These are phyloP conservation scores for Fusarium coicis DNA, from an alignment of 2,329 filamentous ascomycete genomes.

Conservation along the genomic window DNA sequence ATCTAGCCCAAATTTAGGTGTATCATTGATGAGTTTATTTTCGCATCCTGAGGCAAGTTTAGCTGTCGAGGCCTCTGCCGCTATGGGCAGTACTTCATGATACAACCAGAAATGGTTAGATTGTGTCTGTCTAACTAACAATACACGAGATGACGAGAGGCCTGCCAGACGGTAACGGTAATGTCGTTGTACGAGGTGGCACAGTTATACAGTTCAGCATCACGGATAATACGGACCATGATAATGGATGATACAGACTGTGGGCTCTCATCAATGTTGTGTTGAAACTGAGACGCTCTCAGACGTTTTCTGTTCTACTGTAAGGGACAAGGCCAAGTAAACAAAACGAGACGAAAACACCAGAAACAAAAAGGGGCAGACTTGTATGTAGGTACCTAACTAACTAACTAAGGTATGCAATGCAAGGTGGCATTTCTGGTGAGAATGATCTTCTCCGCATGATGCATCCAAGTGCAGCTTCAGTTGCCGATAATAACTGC, in stretches of 20 bases:
- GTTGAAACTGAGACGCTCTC: constrained; percentile 30
- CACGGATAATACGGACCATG: not conserved
- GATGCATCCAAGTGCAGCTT: not conserved
- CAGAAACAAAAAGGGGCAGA: not conserved
- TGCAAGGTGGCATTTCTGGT: constrained; percentile 2
- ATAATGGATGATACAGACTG: not conserved
- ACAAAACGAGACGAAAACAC: constrained; percentile 16
- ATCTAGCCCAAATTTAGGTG: too few species aligned
- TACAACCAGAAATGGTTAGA: not conserved
- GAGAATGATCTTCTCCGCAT: constrained; percentile 9
- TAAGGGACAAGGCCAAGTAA: constrained; percentile 3
- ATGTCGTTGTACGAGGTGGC: constrained; percentile 21
- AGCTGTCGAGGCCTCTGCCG: not conserved
- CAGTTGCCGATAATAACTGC: not conserved
- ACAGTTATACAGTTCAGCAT: not conserved
- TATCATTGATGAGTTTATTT: not conserved
- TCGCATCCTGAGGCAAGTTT: not conserved
- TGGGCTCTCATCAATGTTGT: not conserved
- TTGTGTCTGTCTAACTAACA: not conserved
- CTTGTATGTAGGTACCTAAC: not conserved
- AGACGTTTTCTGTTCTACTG: constrained; percentile 7
- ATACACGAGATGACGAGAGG: not conserved
- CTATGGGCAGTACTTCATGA: constrained; percentile 3
- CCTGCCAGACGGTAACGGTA: not conserved
- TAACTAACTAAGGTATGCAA: too few species aligned